phyloP scores from a whole-genome alignment of 176 grass and related monocot species.

The Thalia dealbata region DNA sequence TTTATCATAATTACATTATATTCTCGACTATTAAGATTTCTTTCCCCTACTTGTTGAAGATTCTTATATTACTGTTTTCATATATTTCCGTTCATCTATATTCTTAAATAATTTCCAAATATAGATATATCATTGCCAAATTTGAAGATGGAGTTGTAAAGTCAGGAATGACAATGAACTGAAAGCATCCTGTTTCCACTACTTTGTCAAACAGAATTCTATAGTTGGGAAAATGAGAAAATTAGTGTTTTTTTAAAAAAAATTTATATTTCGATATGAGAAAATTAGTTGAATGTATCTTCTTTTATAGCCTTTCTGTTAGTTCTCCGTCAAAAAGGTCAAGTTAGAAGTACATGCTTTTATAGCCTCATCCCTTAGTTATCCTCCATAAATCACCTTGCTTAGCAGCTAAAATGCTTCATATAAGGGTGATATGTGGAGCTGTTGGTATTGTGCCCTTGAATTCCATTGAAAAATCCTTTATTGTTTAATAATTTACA shows the following conservation, averaged over 20 bases:
- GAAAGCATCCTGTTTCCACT: background rate
- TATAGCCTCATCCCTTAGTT: background rate
- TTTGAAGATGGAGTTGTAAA: background rate
- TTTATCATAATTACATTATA: background rate
- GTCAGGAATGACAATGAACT: background rate
- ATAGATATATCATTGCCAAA: background rate
- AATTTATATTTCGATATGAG: too few species aligned
- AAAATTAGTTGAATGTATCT: background rate
- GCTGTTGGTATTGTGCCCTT: background rate
- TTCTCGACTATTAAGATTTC: background rate
- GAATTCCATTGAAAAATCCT: background rate
- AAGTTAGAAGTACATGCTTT: background rate
- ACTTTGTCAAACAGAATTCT: background rate
- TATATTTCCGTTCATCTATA: background rate
- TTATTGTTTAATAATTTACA: slow-evolving; percentile 16
- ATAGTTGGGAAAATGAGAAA: background rate
- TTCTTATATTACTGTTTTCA: background rate
- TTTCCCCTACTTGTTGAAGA: background rate
- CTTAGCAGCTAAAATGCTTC: too few species aligned
- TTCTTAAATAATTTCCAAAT: background rate
- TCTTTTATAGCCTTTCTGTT: background rate
- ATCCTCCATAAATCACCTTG: too few species aligned
- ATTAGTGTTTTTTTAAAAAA: too few species aligned
- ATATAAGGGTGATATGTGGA: background rate
- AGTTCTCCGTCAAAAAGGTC: background rate